Evolutionary conservation across 139 green algal species (phyloP), one percentile per base, ranked within the genome.

Genomic region (Auxenochlorella pyrenoidosa): DNA sequence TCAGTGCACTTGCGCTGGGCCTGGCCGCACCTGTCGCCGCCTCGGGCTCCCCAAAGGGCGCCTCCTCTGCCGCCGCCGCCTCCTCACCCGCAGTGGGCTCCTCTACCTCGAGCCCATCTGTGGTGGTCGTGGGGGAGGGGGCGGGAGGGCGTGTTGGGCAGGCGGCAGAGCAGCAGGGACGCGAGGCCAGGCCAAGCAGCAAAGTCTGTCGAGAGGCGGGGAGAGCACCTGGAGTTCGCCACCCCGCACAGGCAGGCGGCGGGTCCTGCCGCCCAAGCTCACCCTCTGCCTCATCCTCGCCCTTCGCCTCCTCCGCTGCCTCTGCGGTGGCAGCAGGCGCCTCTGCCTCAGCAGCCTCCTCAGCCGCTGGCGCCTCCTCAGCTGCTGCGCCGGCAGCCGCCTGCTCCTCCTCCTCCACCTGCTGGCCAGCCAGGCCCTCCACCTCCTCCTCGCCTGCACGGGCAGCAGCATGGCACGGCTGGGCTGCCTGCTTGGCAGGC

Each of bases 381-480:
- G 16, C 82, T 36, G 54, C 54, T 22, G 54, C 51, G 26, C 13
- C 41, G 41, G 32, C 30, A 43, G 70, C 44, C 24, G 36, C 79
- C 71, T 24, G 34, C 70, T 68, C n/a, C 63, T 84, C 80, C 38
- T 76, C 80, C 41, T 85, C 28, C 15, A 71, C 54, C 84, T 81
- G 13, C 41, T 88, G 51, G 16, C 68, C 82, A 38, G 66, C 82
- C 32, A 76, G 80, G 58, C 44, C 82, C 82, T 87, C 68, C 68
- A 80, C 82, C 68, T 87, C 82, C 68, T 79, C 82, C 32, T 79
- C 82, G 34, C 2, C 82, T 80, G 82, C 82, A 87, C 30, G 22
- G 28, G 36, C 3, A 71, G n/a, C 10, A 34, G n/a, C 30, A 10
- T 8, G 28, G 5, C 10, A 10, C 5, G 63, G 63, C 63, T 6